Base-by-base conservation (phyloP, 31 red algal genomes). In the Bonnemaisonia californica region DNA sequence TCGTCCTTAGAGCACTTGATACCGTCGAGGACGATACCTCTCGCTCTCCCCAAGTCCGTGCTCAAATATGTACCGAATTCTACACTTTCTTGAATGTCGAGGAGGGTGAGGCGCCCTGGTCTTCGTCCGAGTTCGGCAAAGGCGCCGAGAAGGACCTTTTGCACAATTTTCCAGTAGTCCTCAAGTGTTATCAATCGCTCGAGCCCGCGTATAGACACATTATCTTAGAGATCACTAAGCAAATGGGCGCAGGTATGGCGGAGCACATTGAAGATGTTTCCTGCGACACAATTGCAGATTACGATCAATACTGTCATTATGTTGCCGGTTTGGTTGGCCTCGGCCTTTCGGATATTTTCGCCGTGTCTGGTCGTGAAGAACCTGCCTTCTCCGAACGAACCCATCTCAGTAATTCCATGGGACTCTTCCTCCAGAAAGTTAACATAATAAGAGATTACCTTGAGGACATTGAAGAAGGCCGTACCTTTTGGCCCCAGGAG, bases 361-460 rank as follows among this genome's bases (percentile, higher is more conserved):
- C 71, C 2, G 42, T 65, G 26, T 78, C 83, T 35, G 90, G 86
- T n/a, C 41, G 56, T 51, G 94, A 97, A 58, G 62, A 85, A 8
- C 24, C 62, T 11, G 65, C 82, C 4, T 82, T 93, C 56, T 54
- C 78, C 1, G 67, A 85, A 27, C 77, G 78, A 29, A 82, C 75
- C 1, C 54, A 85, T 34, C 75, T 98, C 33, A 81, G 88, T 69
- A 98, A 93, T 62, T 95, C 92, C 3, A 98, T 98, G 96, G 96
- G 96, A 41, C 70, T 95, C 34, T 98, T 98, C 75, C 76, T 98
- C 54, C 96, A 98, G 69, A 98, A 98, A 67, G 93, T 89, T 34
- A 98, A 98, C 61, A 98, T 98, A 61, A 93, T 98, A 26, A 88
- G 96, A 12, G 96, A 98, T 41, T 98, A 92, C 47, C 79, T 93